These are phyloP conservation scores for Novymonas esmeraldas DNA, from an alignment of 208 protist species.

Conservation along the genomic window DNA sequence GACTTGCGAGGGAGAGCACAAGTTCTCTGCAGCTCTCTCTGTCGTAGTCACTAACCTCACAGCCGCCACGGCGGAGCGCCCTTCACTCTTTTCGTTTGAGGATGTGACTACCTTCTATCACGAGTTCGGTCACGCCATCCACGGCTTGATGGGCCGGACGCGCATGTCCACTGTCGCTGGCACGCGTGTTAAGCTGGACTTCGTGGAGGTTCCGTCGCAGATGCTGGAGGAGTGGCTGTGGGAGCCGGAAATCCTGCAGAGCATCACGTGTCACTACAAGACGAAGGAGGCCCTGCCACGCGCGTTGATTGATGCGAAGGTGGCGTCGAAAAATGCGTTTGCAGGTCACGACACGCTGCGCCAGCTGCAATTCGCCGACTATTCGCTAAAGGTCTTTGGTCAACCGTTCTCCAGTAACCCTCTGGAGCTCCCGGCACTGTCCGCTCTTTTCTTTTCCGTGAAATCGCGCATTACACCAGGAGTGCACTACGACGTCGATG, in stretches of 20 bases:
- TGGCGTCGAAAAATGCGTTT: slow-evolving; percentile 79
- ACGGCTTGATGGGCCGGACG: slow-evolving; percentile 76
- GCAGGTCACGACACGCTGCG: slow-evolving; percentile 67
- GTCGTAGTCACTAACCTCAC: slow-evolving; percentile 89
- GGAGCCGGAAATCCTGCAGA: slow-evolving; percentile 78
- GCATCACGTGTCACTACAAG: slow-evolving; percentile 85
- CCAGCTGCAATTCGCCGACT: slow-evolving; percentile 80
- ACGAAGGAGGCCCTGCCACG: slow-evolving; percentile 70
- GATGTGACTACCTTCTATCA: slow-evolving; percentile 92
- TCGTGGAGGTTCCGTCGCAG: slow-evolving; percentile 91
- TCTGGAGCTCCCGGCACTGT: too few species aligned
- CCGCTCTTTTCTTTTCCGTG: slow-evolving; percentile 66
- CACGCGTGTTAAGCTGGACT: slow-evolving; percentile 83
- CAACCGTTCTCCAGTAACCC: slow-evolving; percentile 72
- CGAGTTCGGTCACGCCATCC: slow-evolving; percentile 91
- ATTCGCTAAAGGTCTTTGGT: slow-evolving; percentile 77
- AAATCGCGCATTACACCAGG: slow-evolving; percentile 61
- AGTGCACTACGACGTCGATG: slow-evolving; percentile 55
- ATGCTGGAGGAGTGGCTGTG: slow-evolving; percentile 93
- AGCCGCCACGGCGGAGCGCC: slow-evolving; percentile 60
- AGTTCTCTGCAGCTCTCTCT: slow-evolving; percentile 73
- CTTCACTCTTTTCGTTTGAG: slow-evolving; percentile 75
- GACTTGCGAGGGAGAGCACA: slow-evolving; percentile 39
- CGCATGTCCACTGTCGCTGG: slow-evolving; percentile 81
- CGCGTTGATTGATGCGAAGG: slow-evolving; percentile 74